Evolutionary conservation across 306 rosid species (phyloP), one percentile per base, ranked within the genome.

Genomic region (Begonia loranthoides): DNA sequence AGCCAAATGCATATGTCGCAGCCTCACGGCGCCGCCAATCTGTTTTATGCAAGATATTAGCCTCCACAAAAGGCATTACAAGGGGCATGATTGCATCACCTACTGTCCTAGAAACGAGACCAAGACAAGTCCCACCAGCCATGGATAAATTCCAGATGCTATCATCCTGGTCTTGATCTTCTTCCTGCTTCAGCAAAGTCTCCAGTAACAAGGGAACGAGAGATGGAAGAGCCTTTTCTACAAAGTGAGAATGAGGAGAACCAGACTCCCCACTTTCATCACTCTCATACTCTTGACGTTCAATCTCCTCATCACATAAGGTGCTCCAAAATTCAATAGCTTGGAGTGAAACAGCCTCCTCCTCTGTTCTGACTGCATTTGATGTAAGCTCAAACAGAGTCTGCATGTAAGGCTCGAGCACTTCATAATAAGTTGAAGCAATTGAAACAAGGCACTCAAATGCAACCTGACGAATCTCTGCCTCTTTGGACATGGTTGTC

Each of bases 311-410:
- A 58, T 69, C 74, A 34, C 74, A 69, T 19, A 69, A 53, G 43
- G 74, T 56, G 61, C 74, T 69, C 74, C 74, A 69, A 47, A 69
- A 69, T 57, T 69, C 74, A 3, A 69, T 63, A 15, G 74, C 74
- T 63, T 69, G 69, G 49, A 69, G 69, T 24, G 69, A 57, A 33
- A 58, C 74, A 7, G 45, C 56, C 57, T 63, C 69, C 59, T 63
- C 69, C 49, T 69, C 69, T 56, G 58, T 65, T 38, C 63, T 69
- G 13, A 69, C 65, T n/a, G 69, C 74, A 46, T 63, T 63, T 21
- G 69, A 63, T 19, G 74, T 69, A 57, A 63, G 69, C 61, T 62
- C 69, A 69, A 63, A 63, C 24, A 69, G 49, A 53, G 64, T 45
- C 15, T 57, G 69, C 69, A 69, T 69, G 61, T 69, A 69, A 48